These are phyloP conservation scores for Orbilia brochopaga DNA, from an alignment of 2,329 filamentous ascomycete genomes.

Conservation along the genomic window DNA sequence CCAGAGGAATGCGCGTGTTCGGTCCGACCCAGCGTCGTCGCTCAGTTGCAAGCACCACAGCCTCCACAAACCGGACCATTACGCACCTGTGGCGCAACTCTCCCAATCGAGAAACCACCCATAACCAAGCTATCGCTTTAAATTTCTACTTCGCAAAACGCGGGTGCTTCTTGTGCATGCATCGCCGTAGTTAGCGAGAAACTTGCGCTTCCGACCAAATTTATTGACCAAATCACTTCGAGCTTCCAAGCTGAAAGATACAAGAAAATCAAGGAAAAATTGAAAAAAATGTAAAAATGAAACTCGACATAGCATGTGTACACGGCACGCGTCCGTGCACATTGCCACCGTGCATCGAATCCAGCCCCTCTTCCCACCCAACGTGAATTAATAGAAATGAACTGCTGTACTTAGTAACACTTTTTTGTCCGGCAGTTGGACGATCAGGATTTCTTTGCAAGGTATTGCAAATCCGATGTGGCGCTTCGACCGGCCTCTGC, in stretches of 20 bases:
- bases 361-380: not conserved
- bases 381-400: not conserved
- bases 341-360: not conserved
- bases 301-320: not conserved
- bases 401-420: too few species aligned
- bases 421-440: conserved; percentile 18
- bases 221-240: not conserved
- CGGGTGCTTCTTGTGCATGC: not conserved
- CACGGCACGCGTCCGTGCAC: conserved; percentile 4
- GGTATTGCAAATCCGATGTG: conserved; percentile 17
- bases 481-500: conserved; percentile 15
- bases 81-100: conserved; percentile 1
- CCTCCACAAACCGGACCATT: not conserved
- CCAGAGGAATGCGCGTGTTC: not conserved
- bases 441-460: conserved; percentile 9
- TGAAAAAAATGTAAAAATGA: not conserved
- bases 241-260: not conserved
- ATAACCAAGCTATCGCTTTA: not conserved
- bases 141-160: not conserved
- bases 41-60: not conserved
- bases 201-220: not conserved
- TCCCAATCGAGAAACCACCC: not conserved
- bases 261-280: not conserved
- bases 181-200: too few species aligned
- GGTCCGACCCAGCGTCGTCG: not conserved